These are phyloP conservation scores for Mitragyna speciosa DNA, from an alignment of 257 asterid species.

Conservation along the genomic window DNA sequence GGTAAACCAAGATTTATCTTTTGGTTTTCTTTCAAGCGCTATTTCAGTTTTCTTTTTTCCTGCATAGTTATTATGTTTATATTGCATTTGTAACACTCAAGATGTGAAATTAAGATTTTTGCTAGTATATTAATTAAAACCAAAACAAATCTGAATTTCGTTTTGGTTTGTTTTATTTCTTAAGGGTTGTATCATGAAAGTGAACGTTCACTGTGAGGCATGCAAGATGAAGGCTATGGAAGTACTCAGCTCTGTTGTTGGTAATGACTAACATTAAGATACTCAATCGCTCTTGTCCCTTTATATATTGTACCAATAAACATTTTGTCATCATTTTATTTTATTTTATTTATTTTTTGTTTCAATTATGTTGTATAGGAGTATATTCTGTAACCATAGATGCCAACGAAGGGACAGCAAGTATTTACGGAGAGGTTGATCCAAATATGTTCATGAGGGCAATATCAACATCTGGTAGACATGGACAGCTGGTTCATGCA, in stretches of 20 bases:
- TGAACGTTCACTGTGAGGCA: conserved; percentile 47
- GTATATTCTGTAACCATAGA: conserved; percentile 34
- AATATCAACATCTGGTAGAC: conserved; percentile 33
- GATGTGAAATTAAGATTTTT: no score
- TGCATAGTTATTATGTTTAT: no score
- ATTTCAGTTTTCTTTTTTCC: background rate
- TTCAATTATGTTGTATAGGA: conserved; percentile 23
- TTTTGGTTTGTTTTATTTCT: background rate
- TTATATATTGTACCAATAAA: no score
- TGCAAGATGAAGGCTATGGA: conserved; percentile 51
- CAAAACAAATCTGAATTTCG: background rate
- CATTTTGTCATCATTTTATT: no score
- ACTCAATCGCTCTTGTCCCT: no score
- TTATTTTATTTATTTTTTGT: background rate
- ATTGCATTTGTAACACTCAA: no score
- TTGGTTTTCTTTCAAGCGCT: background rate
- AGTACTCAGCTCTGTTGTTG: conserved; percentile 45
- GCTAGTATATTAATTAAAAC: no score
- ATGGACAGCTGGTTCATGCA: conserved; percentile 34
- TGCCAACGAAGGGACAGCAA: conserved; percentile 22
- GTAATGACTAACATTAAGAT: conserved; percentile 16
- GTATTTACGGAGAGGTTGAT: conserved; percentile 41
- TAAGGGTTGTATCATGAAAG: conserved; percentile 53
- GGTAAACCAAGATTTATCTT: background rate
- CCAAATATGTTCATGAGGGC: conserved; percentile 39